phyloP scores from a whole-genome alignment of 1,284 basidiomycete genomes.

The Leccinum pachyderme region DNA sequence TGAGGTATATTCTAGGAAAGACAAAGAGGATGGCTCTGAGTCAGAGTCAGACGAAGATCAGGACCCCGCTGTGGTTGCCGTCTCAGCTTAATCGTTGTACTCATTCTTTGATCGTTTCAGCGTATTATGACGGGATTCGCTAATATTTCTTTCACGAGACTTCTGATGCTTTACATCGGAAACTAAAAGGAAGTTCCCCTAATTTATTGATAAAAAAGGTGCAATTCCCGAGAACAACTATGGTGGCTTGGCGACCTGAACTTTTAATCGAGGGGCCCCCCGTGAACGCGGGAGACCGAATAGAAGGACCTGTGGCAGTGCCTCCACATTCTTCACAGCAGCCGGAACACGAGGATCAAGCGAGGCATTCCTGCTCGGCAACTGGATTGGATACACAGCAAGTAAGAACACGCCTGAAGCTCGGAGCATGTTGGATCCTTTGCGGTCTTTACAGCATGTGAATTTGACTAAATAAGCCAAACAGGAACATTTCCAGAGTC shows the following conservation, averaged over 20 bases:
- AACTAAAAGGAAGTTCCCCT: too few relatives aligned
- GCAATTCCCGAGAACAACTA: too few relatives aligned
- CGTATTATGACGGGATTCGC: not conserved
- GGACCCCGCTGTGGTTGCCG: not conserved
- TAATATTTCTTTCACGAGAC: too few relatives aligned
- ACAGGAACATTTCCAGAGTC: not conserved
- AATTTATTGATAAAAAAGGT: too few relatives aligned
- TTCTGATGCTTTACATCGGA: too few relatives aligned
- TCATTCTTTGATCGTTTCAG: not conserved
- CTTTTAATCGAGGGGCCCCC: too few relatives aligned
- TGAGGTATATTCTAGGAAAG: not conserved
- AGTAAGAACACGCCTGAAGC: not conserved
- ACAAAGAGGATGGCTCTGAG: not conserved
- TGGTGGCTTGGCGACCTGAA: too few relatives aligned
- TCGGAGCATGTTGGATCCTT: not conserved
- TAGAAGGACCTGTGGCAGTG: too few relatives aligned
- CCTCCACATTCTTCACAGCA: too few relatives aligned
- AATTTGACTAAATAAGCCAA: not conserved
- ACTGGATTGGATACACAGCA: not conserved
- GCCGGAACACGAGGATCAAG: not conserved
- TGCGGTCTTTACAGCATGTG: not conserved
- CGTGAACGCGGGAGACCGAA: too few relatives aligned
- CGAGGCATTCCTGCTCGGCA: not conserved
- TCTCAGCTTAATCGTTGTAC: not conserved
- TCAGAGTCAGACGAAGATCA: not conserved